These are phyloP conservation scores for Neurospora pannonica DNA, from an alignment of 495 filamentous ascomycete species.

Conservation along the genomic window DNA sequence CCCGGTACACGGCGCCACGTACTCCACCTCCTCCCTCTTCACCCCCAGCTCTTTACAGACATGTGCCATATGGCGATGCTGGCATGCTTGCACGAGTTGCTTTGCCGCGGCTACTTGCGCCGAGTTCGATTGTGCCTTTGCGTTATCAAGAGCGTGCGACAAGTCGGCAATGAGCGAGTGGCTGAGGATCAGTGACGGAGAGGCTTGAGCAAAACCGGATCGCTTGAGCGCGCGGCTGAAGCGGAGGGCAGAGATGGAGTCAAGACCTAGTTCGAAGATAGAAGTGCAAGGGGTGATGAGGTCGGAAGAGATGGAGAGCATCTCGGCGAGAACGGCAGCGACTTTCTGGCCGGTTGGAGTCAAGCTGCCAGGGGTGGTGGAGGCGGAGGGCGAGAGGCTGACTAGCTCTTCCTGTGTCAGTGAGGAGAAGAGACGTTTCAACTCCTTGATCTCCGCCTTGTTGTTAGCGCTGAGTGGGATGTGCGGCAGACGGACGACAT, in stretches of 20 bases:
- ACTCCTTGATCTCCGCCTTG: conserved; percentile 57
- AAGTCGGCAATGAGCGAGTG: conserved; percentile 35
- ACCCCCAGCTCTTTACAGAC: conserved; percentile 40
- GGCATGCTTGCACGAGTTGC: conserved; percentile 20
- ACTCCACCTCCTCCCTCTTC: conserved; percentile 44
- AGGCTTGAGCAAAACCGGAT: conserved; percentile 45
- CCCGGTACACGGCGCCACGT: conserved; percentile 65
- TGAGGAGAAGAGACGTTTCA: conserved; percentile 49
- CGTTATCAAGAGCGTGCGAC: conserved; percentile 5
- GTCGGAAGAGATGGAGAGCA: conserved; percentile 31
- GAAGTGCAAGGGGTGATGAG: conserved; percentile 47
- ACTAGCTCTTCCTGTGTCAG: conserved; percentile 49
- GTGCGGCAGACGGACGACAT: conserved; percentile 51
- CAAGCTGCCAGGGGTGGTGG: conserved; percentile 7
- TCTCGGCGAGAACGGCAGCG: conserved; percentile 38
- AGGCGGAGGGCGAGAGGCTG: conserved; percentile 7
- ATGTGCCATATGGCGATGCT: conserved; percentile 12
- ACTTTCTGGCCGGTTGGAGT: conserved; percentile 38
- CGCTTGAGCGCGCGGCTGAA: conserved; percentile 45
- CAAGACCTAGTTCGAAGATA: conserved; percentile 73
- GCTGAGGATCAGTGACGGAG: conserved; percentile 55
- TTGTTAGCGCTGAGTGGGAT: conserved; percentile 64
- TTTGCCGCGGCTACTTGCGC: conserved; percentile 4
- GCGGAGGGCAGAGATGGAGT: conserved; percentile 69
- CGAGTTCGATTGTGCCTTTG: not conserved